Conservation (phyloP, 768 basidiomycete genomes). For the Russula brevipes region DNA sequence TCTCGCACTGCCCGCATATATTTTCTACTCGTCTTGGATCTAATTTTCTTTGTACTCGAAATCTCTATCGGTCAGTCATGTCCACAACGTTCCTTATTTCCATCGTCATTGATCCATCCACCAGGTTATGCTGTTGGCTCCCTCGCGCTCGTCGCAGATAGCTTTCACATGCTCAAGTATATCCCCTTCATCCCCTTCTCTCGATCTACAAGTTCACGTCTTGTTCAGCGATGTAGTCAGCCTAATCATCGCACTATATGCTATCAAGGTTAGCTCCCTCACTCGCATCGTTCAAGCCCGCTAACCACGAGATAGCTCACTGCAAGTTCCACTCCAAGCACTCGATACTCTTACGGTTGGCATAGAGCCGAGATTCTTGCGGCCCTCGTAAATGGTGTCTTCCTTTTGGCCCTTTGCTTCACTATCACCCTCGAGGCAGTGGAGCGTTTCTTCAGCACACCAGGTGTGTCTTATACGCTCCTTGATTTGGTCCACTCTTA, state of each 20-base stretch:
- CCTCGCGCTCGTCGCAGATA: slow-evolving; percentile 91
- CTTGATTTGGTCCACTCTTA: neutral
- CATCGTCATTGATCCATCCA: slow-evolving; percentile 7
- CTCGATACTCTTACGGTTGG: slow-evolving; percentile 97
- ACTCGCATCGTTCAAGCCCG: slow-evolving; percentile 8
- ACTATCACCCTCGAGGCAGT: slow-evolving; percentile 92
- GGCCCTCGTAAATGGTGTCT: slow-evolving; percentile 93
- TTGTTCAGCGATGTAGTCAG: slow-evolving; percentile 87
- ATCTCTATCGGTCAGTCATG: slow-evolving; percentile 60
- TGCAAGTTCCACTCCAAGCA: slow-evolving; percentile 50
- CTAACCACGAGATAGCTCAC: slow-evolving; percentile 49
- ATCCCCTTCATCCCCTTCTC: slow-evolving; percentile 28
- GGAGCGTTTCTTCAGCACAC: slow-evolving; percentile 79
- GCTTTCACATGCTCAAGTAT: slow-evolving; percentile 98
- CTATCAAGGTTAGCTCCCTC: slow-evolving; percentile 58
- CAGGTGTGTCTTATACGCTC: slow-evolving; percentile 45
- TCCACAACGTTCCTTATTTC: neutral
- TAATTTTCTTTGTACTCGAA: slow-evolving; percentile 83
- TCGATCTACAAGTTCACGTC: slow-evolving; percentile 10
- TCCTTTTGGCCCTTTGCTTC: slow-evolving; percentile 93
- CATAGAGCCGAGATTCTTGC: slow-evolving; percentile 96
- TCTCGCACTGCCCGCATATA: slow-evolving; percentile 73
- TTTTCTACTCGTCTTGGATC: slow-evolving; percentile 76
- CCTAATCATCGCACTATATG: slow-evolving; percentile 90
- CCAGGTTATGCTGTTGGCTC: slow-evolving; percentile 94